Evolutionary conservation across 23 red algal species (phyloP), one percentile per base, ranked within the genome.

Genomic region (Gracilariopsis chorda): DNA sequence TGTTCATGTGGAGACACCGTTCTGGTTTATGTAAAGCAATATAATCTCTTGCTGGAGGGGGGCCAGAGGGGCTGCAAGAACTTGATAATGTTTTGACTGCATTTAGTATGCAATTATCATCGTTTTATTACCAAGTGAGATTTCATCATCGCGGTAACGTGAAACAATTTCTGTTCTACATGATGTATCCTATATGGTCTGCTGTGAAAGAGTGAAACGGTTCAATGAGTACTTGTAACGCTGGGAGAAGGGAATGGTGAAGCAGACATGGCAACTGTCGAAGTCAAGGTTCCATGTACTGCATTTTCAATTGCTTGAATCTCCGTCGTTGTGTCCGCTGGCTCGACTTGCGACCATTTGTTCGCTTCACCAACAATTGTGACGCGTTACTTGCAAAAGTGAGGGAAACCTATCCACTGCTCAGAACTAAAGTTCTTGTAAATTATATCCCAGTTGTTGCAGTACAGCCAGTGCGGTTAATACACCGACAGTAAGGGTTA

Each of bases 241-340:
- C n/a, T 77, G 71, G 71, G 71, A 77, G 37, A 28, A 77, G 71
- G 71, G 37, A 43, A 48, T 77, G 71, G 71, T 77, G 71, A 77
- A 48, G 48, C 37, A 77, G 71, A 77, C 71, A 77, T 77, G 4
- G 40, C 36, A 42, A 77, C 71, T 17, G 71, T 43, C 48, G 71
- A 28, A 42, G 71, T 52, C 0, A 49, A 77, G 29, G 33, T 77
- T 34, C 25, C 4, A 6, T 77, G 28, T 51, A 43, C 28, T 0
- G 67, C 67, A 74, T 74, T 77, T 77, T 77, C 71, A 77, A 45
- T 49, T 77, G 71, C 36, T 77, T 48, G 71, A 25, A 77, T 77
- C 71, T 51, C 71, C 71, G 48, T 77, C 71, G 71, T 48, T 77
- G 71, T 42, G 0, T 47, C 71, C 0, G 71, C 48, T 77, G 37